phyloP scores from a whole-genome alignment of 805 yeast genomes.

The Candida xiaguanensis region DNA sequence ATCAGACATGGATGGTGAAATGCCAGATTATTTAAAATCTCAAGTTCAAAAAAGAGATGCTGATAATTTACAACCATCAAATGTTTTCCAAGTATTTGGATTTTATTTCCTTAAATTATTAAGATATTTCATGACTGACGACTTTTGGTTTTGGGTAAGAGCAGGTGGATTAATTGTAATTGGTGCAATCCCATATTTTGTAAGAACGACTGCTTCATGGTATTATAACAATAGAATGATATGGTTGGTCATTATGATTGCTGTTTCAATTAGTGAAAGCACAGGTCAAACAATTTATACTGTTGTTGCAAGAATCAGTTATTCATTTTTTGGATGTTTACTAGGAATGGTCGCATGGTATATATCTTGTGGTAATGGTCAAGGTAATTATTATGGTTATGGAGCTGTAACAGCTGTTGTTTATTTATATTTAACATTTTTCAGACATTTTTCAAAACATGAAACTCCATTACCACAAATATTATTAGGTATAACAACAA shows the following conservation, averaged over 20 bases:
- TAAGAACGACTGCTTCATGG: slow-evolving; percentile 26
- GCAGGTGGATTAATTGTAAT: slow-evolving; percentile 19
- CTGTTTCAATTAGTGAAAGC: slow-evolving; percentile 25
- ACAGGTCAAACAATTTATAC: slow-evolving; percentile 29
- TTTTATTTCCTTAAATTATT: slow-evolving; percentile 15
- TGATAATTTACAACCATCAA: slow-evolving; percentile 23
- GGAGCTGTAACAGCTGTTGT: slow-evolving; percentile 25
- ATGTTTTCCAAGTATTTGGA: slow-evolving; percentile 19
- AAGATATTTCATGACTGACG: slow-evolving; percentile 15
- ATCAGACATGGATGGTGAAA: slow-evolving; percentile 3
- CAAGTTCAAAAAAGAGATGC: slow-evolving; percentile 22
- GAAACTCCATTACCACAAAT: slow-evolving; percentile 22
- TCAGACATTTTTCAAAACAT: slow-evolving; percentile 30
- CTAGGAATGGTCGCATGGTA: slow-evolving; percentile 33
- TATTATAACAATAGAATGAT: slow-evolving; percentile 21
- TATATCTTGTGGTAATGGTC: slow-evolving; percentile 28
- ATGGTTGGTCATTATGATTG: slow-evolving; percentile 32
- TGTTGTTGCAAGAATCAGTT: slow-evolving; percentile 20
- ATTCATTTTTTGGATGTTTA: slow-evolving; percentile 26
- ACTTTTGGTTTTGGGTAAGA: slow-evolving; percentile 29
- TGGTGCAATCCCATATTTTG: slow-evolving; percentile 25
- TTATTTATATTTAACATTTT: slow-evolving; percentile 19
- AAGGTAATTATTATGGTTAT: slow-evolving; percentile 31
- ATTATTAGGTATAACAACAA: slow-evolving; percentile 23
- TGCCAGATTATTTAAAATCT: slow-evolving; percentile 9